Base-by-base conservation (phyloP, 2,329 filamentous ascomycete species). In the Paraphaeosphaeria minitans region DNA sequence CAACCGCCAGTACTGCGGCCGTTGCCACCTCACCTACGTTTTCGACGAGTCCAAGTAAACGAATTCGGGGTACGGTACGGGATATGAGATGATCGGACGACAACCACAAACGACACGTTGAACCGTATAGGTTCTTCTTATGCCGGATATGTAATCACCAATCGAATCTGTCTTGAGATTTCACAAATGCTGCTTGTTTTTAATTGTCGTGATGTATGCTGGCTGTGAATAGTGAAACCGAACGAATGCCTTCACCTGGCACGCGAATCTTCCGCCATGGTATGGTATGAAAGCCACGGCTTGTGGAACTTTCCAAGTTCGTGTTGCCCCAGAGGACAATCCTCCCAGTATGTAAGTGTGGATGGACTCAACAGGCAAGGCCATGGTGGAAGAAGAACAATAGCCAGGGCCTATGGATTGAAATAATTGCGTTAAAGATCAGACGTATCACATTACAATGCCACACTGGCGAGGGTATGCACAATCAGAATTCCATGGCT, bases 1-100 rank as follows among this genome's bases (percentile, higher is more conserved):
- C 84, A 96, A 99, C 85, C 92, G 95, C 81, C 96, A 99, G 85
- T 97, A 97, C 90, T 97, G 93, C 78, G 87, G 86, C 70, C 84
- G 84, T 75, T 89, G 87, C 83, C 87, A 89, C 80, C 82, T 89
- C 70, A 89, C 87, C 80, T 89, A 89, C 79, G 86, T 89, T 77
- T 89, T 89, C 78, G 87, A 89, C 78, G 86, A 89, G 79, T 81
- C 83, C 74, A 85, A 85, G 74, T 85, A 84, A 70, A 67, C 60
- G 68, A 58, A 56, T 63, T 59, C 48, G 42, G 33, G 56, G 54
- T 58, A 53, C 35, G 59, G 19, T 57, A 48, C 16, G 46, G 21
- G 33, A 51, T 39, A 46, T 57, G 53, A 58, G 47, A 68, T 62
- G 64, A 67, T 63, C 68, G 66, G 58, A 66, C 58, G 66, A 69